A percentile compares a stretch with the other conserved stretches of the same genome.
Conservation (phyloP, 225 moss, liverwort and hornwort genomes). For the Sphagnum contortum region DNA sequence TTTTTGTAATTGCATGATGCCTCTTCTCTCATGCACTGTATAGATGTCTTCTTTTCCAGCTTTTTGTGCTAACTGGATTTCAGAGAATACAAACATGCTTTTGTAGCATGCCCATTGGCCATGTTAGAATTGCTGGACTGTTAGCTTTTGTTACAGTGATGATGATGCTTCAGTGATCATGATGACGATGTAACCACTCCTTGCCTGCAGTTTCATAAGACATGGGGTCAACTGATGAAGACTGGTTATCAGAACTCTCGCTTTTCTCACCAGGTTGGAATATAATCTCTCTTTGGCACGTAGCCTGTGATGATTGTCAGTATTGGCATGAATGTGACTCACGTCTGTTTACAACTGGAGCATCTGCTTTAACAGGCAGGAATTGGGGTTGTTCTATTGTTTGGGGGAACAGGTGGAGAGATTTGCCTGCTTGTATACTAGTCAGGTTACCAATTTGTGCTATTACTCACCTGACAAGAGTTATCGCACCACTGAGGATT, state of each 20-base stretch:
- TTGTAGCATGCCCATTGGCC: too few relatives aligned
- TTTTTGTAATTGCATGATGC: too few relatives aligned
- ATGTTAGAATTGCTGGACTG: neutral
- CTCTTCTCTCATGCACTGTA: too few relatives aligned
- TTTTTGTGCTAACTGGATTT: neutral
- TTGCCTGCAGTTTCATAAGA: slow-evolving; percentile 68
- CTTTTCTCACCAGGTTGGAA: slow-evolving; percentile 79
- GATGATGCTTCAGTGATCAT: too few relatives aligned
- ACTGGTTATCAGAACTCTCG: slow-evolving; percentile 96
- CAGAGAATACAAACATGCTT: too few relatives aligned
- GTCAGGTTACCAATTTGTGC: slow-evolving; percentile 85
- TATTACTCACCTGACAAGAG: slow-evolving; percentile 87
- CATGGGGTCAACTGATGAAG: slow-evolving; percentile 96
- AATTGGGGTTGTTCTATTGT: slow-evolving; percentile 6
- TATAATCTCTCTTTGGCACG: too few relatives aligned
- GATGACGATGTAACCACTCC: neutral
- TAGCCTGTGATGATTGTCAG: too few relatives aligned
- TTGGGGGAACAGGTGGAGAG: slow-evolving; percentile 62
- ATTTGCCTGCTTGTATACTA: slow-evolving; percentile 90
- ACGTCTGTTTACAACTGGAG: too few relatives aligned
- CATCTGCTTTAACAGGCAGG: too few relatives aligned
- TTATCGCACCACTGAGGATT: slow-evolving; percentile 82
- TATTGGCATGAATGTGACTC: too few relatives aligned
- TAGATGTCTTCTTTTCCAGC: neutral
- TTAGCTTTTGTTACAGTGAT: neutral